Evolutionary conservation across 768 basidiomycete species (phyloP).

Genomic region (Tulasnella calospora): DNA sequence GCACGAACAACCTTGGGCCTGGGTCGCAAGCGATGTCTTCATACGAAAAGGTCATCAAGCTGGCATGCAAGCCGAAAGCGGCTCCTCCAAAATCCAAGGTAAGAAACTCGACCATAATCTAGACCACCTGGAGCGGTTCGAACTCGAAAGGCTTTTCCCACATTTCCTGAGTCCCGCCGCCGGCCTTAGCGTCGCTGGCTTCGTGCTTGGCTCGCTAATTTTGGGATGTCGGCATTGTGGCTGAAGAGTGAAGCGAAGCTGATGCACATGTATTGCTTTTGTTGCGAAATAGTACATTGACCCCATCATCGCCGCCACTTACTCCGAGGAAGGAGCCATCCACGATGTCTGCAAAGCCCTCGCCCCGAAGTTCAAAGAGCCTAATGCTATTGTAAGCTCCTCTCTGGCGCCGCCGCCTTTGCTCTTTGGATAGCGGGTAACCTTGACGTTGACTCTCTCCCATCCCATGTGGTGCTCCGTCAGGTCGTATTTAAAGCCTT

Average conservation of each 20-base stretch:
- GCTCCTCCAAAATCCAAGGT: slow-evolving; percentile 96
- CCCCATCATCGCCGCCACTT: slow-evolving; percentile 94
- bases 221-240: background rate
- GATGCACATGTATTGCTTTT: background rate
- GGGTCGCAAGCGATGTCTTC: slow-evolving; percentile 27
- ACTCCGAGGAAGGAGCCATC: slow-evolving; percentile 88
- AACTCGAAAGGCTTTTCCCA: background rate
- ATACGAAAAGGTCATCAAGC: slow-evolving; percentile 71
- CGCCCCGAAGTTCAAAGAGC: slow-evolving; percentile 77
- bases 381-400: slow-evolving; percentile 73
- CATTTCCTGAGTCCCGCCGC: background rate
- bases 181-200: background rate
- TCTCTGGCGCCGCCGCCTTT: slow-evolving; percentile 26
- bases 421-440: background rate
- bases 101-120: slow-evolving; percentile 17
- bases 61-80: slow-evolving; percentile 96
- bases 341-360: slow-evolving; percentile 91
- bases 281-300: slow-evolving; percentile 72
- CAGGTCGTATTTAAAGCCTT: slow-evolving; percentile 98
- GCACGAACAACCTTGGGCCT: background rate
- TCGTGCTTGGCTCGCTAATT: background rate
- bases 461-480: background rate
- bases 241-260: background rate
- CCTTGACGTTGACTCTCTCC: background rate
- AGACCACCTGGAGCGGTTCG: background rate